These are phyloP conservation scores for Syzygium grande DNA, from an alignment of 345 rosid genomes.

Conservation along the genomic window DNA sequence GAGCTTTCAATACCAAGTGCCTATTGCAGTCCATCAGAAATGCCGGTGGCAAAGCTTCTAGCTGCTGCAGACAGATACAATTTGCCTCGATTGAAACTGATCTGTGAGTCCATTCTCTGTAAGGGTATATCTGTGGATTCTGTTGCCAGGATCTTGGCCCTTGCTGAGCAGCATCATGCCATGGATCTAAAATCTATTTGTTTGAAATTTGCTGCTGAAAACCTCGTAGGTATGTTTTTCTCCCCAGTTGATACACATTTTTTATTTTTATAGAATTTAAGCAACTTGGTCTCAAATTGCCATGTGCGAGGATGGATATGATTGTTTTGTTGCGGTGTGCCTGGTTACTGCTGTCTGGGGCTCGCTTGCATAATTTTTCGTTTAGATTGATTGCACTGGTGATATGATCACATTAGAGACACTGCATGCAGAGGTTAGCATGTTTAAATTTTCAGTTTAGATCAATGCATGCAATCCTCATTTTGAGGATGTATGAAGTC, in stretches of 20 bases:
- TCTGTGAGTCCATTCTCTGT: slow-evolving; percentile 89
- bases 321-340: not conserved
- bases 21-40: slow-evolving; percentile 33
- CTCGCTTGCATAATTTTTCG: not conserved
- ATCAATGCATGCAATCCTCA: not conserved
- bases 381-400: not conserved
- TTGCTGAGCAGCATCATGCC: slow-evolving; percentile 74
- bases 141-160: slow-evolving; percentile 68
- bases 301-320: not conserved
- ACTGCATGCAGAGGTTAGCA: not conserved
- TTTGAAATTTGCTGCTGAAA: slow-evolving; percentile 87
- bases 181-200: slow-evolving; percentile 70
- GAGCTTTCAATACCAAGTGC: slow-evolving; percentile 47
- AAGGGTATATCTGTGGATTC: slow-evolving; percentile 69
- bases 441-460: not conserved
- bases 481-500: not conserved
- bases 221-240: slow-evolving; percentile 60
- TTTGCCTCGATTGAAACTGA: slow-evolving; percentile 70
- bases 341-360: not conserved
- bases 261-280: not conserved
- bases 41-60: slow-evolving; percentile 65
- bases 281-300: not conserved
- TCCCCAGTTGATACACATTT: not conserved
- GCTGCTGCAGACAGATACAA: slow-evolving; percentile 81
- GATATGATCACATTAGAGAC: not conserved